phyloP scores from a whole-genome alignment of 768 basidiomycete genomes.

The Naganishia vishniacii region DNA sequence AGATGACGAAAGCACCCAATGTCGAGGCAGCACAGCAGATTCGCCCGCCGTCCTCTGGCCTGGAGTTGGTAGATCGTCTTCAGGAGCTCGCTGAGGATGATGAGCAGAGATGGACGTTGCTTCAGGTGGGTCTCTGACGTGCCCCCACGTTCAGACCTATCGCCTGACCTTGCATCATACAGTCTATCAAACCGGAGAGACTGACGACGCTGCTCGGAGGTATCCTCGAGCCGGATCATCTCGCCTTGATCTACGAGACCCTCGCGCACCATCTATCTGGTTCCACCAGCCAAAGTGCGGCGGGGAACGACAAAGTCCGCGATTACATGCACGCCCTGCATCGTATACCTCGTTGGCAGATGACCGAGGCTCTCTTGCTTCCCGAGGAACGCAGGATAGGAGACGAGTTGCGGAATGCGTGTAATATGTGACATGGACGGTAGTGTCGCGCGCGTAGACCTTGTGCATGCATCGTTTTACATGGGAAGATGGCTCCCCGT shows the following conservation, averaged over 20 bases:
- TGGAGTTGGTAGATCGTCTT: conserved; percentile 22
- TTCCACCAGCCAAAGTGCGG: too few species aligned
- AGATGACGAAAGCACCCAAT: neutral
- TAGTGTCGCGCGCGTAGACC: neutral
- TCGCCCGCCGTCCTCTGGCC: conserved; percentile 8
- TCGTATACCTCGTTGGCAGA: conserved; percentile 10
- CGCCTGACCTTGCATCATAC: neutral
- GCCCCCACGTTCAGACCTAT: neutral
- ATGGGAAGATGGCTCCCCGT: neutral
- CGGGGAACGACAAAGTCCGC: neutral
- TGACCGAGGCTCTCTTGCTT: conserved; percentile 15
- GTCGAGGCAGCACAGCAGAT: conserved; percentile 1
- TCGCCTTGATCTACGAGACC: conserved; percentile 17
- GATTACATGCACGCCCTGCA: neutral
- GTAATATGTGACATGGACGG: neutral
- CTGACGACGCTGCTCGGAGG: conserved; percentile 4
- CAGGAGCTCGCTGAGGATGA: neutral
- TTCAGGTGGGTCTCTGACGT: conserved; percentile 6
- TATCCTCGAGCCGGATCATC: conserved; percentile 27
- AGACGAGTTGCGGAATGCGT: conserved; percentile 2
- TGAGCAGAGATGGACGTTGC: conserved; percentile 9
- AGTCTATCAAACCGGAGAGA: conserved; percentile 5
- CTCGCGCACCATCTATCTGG: neutral
- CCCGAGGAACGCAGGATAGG: conserved; percentile 11
- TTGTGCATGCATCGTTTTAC: neutral